phyloP scores from a whole-genome alignment of 1,139 yeast genomes.

The Blastobotrys ciferrii region DNA sequence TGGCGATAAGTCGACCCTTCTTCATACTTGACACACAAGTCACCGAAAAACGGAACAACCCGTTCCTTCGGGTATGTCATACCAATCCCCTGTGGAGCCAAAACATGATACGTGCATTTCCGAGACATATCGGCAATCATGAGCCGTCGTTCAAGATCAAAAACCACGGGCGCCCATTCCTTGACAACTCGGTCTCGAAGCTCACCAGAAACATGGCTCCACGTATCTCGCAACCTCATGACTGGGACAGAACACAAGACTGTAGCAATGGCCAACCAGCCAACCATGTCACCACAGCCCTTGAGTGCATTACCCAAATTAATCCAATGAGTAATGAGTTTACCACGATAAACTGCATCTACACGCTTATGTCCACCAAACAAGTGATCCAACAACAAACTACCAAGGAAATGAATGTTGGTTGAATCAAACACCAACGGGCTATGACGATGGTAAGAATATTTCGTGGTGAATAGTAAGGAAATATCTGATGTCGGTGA shows the following conservation, averaged over 20 bases:
- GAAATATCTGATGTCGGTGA: conserved; percentile 68
- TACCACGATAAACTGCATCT: conserved; percentile 51
- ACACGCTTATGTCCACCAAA: conserved; percentile 44
- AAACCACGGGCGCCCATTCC: conserved; percentile 93
- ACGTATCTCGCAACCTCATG: conserved; percentile 66
- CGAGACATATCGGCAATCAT: conserved; percentile 50
- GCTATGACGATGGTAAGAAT: conserved; percentile 46
- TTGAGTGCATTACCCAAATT: conserved; percentile 77
- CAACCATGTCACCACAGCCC: conserved; percentile 85
- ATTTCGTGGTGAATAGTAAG: conserved; percentile 47
- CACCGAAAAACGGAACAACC: conserved; percentile 91
- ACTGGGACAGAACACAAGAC: conserved; percentile 81
- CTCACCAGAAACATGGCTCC: conserved; percentile 70
- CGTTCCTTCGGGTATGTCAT: conserved; percentile 69
- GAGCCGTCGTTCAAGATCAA: conserved; percentile 78
- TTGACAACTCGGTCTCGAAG: conserved; percentile 62
- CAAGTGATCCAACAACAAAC: conserved; percentile 68
- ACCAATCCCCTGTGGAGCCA: conserved; percentile 90
- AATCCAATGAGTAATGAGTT: conserved; percentile 78
- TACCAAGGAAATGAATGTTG: conserved; percentile 75
- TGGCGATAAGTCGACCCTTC: conserved; percentile 48
- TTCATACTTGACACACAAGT: conserved; percentile 52
- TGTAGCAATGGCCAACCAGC: conserved; percentile 91
- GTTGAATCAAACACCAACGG: conserved; percentile 69
- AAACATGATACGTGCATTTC: conserved; percentile 61